Evolutionary conservation across 225 moss, liverwort and hornwort genomes (phyloP), one percentile per base, ranked within the genome.

Genomic region (Sphagnum tenellum): DNA sequence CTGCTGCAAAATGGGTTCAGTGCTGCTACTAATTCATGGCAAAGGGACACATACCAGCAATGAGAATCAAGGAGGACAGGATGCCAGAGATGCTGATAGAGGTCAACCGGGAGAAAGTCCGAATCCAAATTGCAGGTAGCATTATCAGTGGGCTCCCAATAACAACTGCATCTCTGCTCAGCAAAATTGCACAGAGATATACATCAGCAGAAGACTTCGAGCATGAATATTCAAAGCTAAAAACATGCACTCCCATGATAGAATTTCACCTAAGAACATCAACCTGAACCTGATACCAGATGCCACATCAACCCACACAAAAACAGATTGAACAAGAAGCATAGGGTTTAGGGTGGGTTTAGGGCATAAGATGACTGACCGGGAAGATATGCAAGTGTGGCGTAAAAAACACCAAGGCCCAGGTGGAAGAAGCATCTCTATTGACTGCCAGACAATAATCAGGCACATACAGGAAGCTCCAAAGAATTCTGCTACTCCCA

Each of bases 381-480:
- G 79, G 8, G 83, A 76, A 66, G 77, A 74, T 46, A 78, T 66
- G 74, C 90, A 86, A 64, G 80, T 14, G 61, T 71, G 59, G 64
- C 82, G 74, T 9, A 90, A 29, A 29, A 29, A 53, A 74, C 90
- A 94, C 65, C 86, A 48, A 62, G 69, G 47, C 62, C 73, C 82
- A 11, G 63, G 4, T 73, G 82, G 81, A 62, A 94, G 69, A 64
- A 94, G 88, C 88, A 94, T 90, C 61, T 82, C 81, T 61, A 88
- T 84, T 62, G 88, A 88, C 62, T 93, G 93, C 93, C 93, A 93
- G 71, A 93, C 83, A n/a, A 93, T 73, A 56, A 93, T 93, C 49
- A 93, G 72, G 76, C 93, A 93, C 76, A 93, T 78, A 68, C 93
- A 93, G 8, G 86, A 79, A 9, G 89, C 93, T 76, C 89, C 93